Base-by-base conservation (phyloP, 2,329 filamentous ascomycete species). In the Xylaria digitata region DNA sequence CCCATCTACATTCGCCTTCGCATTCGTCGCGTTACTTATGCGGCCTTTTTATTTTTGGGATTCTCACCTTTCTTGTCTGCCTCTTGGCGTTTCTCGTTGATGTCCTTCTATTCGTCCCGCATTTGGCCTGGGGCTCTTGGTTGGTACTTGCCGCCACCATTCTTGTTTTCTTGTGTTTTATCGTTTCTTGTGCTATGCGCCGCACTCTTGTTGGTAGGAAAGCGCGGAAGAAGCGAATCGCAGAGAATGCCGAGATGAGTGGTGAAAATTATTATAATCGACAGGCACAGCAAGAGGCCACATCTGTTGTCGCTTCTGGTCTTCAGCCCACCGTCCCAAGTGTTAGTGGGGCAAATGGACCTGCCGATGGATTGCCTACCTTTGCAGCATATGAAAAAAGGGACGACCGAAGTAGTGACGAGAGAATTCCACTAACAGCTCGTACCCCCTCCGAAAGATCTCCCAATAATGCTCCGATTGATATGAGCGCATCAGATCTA, bases 181-280 rank as follows among this genome's bases (percentile, higher is more conserved):
- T 99, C 64, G 89, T 97, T 42, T 94, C 94, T 8, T 99, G 94
- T 78, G 94, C 93, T 23, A 98, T 98, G 94, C 91, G 96, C 70
- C 89, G 95, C 67, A 96, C 94, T 2, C 83, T 98, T 64, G 92
- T 97, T 68, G 92, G 92, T 79, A 89, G 95, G 74, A 97, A 97
- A 82, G 92, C 94, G n/a, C 88, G 94, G 69, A 94, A 96, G 85
- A 93, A 90, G 83, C 89, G 93, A 52, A 96, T 98, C 76, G 93
- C 90, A 2, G 92, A 96, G 79, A 97, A 98, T 77, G 93, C 94
- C 7, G 94, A 98, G 78, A 98, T 98, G 94, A 98, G 92, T 77
- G 95, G 95, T 32, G 90, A 96, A 75, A 96, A 94, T 76, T 97
- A 91, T 78, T 97, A 96, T 80, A 91, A 90, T 74, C 86, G 90